Evolutionary conservation across 2,329 filamentous ascomycete species (phyloP).

Genomic region (Thelonectria olida): DNA sequence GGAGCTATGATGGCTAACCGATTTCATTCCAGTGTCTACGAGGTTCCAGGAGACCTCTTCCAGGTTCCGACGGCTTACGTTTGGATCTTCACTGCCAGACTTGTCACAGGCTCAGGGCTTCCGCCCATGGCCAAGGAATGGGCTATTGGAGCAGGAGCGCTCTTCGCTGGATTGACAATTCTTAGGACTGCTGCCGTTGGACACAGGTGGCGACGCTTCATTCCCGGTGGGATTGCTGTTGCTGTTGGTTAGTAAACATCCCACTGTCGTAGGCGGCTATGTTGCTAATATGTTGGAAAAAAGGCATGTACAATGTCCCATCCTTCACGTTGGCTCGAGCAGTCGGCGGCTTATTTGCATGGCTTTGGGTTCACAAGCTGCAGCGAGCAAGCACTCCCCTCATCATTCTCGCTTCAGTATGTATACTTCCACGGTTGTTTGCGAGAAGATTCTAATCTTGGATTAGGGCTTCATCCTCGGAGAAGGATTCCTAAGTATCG

Average conservation of each 20-base stretch:
- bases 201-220: slow-evolving; percentile 74
- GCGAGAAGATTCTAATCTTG: slow-evolving; percentile 18
- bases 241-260: slow-evolving; percentile 73
- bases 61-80: slow-evolving; percentile 95
- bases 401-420: slow-evolving; percentile 82
- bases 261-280: background rate
- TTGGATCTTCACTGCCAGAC: slow-evolving; percentile 94
- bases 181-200: slow-evolving; percentile 69
- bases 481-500: slow-evolving; percentile 90
- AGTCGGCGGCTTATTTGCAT: slow-evolving; percentile 77
- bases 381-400: slow-evolving; percentile 74
- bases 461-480: slow-evolving; percentile 84
- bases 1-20: slow-evolving; percentile 6
- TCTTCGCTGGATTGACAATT: slow-evolving; percentile 78
- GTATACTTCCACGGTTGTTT: slow-evolving; percentile 35
- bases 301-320: slow-evolving; percentile 96
- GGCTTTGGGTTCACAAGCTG: slow-evolving; percentile 75
- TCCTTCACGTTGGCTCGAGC: slow-evolving; percentile 93
- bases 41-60: slow-evolving; percentile 88
- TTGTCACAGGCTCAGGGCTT: slow-evolving; percentile 90
- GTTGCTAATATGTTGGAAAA: slow-evolving; percentile 20
- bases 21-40: slow-evolving; percentile 72
- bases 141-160: slow-evolving; percentile 75
- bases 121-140: slow-evolving; percentile 86
- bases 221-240: slow-evolving; percentile 95